phyloP scores from a whole-genome alignment of 2,329 filamentous ascomycete genomes.

The Aureobasidium sp. region DNA sequence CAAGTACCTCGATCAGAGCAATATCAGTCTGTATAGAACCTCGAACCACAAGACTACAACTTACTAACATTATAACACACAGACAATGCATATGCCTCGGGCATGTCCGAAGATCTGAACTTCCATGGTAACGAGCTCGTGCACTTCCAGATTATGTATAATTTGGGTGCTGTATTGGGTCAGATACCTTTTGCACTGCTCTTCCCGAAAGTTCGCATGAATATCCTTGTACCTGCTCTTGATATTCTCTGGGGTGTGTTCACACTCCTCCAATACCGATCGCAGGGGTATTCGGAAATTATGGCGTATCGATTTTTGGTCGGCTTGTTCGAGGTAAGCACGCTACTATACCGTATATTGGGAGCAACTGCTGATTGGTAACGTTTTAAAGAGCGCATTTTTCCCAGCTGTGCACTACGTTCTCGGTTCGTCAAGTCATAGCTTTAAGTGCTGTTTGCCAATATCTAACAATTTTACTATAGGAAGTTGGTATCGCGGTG shows the following conservation, averaged over 20 bases:
- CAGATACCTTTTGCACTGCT: conserved; percentile 46
- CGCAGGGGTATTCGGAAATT: conserved; percentile 32
- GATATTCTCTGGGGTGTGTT: conserved; percentile 49
- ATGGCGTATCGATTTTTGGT: conserved; percentile 14
- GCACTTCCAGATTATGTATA: conserved; percentile 47
- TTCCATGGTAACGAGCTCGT: conserved; percentile 47
- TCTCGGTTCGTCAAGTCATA: too few species aligned
- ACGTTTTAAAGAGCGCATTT: conserved; percentile 8
- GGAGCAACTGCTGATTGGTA: neutral
- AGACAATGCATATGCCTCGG: conserved; percentile 51
- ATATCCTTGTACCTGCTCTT: conserved; percentile 39
- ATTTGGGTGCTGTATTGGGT: conserved; percentile 41
- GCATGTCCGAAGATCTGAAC: conserved; percentile 43
- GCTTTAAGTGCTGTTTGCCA: too few species aligned
- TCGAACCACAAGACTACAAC: neutral
- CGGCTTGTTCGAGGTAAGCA: conserved; percentile 13
- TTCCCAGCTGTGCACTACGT: conserved; percentile 15
- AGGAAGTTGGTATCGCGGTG: conserved; percentile 15
- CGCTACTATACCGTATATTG: too few species aligned
- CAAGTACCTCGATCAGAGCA: conserved; percentile 48
- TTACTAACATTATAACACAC: neutral
- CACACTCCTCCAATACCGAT: conserved; percentile 47
- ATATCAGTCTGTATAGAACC: conserved; percentile 37
- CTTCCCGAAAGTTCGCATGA: conserved; percentile 36
- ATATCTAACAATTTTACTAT: too few species aligned